Base-by-base conservation (phyloP, 306 rosid genomes). In the Bauhinia variegata region DNA sequence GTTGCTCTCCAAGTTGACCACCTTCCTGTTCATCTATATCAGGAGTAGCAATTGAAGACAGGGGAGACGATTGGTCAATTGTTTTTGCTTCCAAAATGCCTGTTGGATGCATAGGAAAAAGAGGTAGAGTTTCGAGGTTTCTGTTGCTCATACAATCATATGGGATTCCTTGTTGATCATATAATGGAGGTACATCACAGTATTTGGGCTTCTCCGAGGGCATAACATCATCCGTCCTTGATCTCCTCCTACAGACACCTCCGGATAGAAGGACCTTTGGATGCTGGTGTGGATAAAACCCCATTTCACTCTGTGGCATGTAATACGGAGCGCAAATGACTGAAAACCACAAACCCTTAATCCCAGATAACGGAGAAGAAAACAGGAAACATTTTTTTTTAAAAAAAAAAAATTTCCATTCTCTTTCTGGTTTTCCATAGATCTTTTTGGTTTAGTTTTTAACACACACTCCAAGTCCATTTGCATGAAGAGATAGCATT, bases 71-170 rank as follows among this genome's bases (percentile, higher is more conserved):
- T 68, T 74, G 60, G 11, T 63, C 49, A 11, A 51, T 59, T 48
- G 38, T 7, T 79, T 56, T 80, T 0, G 64, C 84, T 67, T 72
- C 80, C 41, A 89, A 64, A 64, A 82, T 71, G 11, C 96, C 89
- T 11, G 96, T 86, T 60, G 98, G 97, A 19, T 84, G 86, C 57
- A 88, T 52, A 34, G 96, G 98, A 78, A 93, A 93, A 9, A 93
- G 82, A 8, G 88, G 41, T 72, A 89, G 81, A 10, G 98, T 93
- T 75, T 86, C 81, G 19, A 78, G 82, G 64, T 64, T 46, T 64
- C 34, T 65, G 65, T 56, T 33, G 52, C 39, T 14, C 12, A 46
- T 13, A 39, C 62, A 95, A 49, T 48, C 15, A 46, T 67, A 68
- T 9, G 52, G 5, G 53, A 76, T 49, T 77, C 64, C 51, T 19